Conservation (phyloP, 371 early-diverging fungal species). For the Apophysomyces trapeziformis region DNA sequence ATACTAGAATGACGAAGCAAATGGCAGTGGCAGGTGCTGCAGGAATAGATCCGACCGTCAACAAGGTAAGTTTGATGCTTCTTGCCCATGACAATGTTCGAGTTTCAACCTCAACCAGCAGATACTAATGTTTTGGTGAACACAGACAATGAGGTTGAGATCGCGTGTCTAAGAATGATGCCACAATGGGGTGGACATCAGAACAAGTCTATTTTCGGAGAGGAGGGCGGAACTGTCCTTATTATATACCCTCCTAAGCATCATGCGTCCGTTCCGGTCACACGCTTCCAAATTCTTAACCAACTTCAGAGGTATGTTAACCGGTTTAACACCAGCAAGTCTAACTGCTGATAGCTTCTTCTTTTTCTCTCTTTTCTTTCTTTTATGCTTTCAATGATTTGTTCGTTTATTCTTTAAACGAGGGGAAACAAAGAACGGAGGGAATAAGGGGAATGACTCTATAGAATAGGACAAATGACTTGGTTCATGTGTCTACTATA, state of each 20-base stretch:
- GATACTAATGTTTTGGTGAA: neutral
- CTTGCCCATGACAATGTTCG: constrained; percentile 9
- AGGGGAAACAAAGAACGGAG: neutral
- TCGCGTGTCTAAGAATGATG: constrained; percentile 2
- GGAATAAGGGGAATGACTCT: neutral
- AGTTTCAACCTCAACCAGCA: neutral
- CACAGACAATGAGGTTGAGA: neutral
- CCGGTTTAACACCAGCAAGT: neutral
- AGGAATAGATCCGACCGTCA: constrained; percentile 23
- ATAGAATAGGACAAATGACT: neutral
- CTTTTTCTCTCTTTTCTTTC: neutral
- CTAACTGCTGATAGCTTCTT: neutral
- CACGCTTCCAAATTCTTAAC: neutral
- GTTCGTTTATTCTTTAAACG: neutral
- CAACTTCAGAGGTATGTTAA: neutral
- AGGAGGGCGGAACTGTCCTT: neutral
- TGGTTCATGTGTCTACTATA: constrained; percentile 19
- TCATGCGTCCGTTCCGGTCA: constrained; percentile 9
- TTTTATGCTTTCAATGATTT: too few species aligned
- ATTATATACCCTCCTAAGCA: neutral
- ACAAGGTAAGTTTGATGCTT: constrained; percentile 21
- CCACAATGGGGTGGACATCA: neutral
- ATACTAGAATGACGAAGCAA: constrained; percentile 24
- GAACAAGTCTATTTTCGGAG: neutral
- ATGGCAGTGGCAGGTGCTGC: constrained; percentile 28